Evolutionary conservation across 257 asterid genomes (phyloP).

Genomic region (Plantago major): DNA sequence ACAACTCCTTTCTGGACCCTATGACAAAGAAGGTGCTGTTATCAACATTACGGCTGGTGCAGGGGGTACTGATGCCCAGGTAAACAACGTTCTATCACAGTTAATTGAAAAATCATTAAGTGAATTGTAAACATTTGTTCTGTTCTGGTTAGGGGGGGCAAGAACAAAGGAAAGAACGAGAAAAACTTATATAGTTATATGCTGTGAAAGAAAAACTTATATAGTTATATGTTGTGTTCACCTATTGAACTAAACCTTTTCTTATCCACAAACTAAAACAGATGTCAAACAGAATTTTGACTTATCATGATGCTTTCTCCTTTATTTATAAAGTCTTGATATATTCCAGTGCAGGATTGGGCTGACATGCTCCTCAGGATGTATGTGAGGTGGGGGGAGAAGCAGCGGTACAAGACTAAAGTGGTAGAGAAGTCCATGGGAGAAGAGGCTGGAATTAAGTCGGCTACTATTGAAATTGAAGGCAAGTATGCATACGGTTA

Average conservation of each 20-base stretch:
- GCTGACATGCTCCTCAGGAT: slow-evolving; percentile 99
- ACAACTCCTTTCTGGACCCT: slow-evolving; percentile 92
- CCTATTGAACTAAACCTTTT: too few relatives aligned
- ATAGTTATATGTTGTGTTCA: too few relatives aligned
- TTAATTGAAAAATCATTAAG: too few relatives aligned
- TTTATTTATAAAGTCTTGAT: slow-evolving; percentile 47
- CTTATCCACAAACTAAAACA: too few relatives aligned
- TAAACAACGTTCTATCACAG: slow-evolving; percentile 25
- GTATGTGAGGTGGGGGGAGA: slow-evolving; percentile 94
- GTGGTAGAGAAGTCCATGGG: slow-evolving; percentile 91
- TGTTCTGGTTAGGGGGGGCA: too few relatives aligned
- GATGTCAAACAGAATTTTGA: too few relatives aligned
- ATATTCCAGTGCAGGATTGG: slow-evolving; percentile 98
- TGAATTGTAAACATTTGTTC: not conserved
- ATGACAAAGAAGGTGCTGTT: slow-evolving; percentile 93
- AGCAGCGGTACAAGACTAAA: slow-evolving; percentile 76
- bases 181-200: too few relatives aligned
- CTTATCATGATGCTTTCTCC: slow-evolving; percentile 16
- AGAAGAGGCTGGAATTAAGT: slow-evolving; percentile 96
- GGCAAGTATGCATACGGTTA: slow-evolving; percentile 91
- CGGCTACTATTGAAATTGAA: slow-evolving; percentile 84
- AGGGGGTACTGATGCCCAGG: slow-evolving; percentile 99
- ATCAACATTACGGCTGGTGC: slow-evolving; percentile 88
- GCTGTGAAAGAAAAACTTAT: too few relatives aligned
- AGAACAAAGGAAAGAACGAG: too few relatives aligned